These are phyloP conservation scores for Pythium folliculosum DNA, from an alignment of 352 stramenopile genomes.

Conservation along the genomic window DNA sequence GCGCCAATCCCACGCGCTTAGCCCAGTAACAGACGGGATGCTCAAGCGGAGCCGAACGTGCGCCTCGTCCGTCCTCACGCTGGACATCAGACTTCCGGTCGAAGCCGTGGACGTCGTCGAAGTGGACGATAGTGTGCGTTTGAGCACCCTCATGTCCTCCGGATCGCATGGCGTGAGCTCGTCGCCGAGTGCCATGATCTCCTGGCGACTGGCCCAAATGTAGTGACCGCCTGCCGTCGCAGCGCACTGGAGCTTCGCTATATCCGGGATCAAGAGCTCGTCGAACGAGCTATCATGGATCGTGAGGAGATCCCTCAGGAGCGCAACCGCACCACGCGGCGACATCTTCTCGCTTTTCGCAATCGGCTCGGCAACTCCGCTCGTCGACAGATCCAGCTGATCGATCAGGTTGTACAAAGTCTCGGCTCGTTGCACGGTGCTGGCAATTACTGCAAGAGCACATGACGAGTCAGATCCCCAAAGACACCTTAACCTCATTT, in stretches of 20 bases:
- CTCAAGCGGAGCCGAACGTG: not conserved
- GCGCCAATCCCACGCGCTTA: constrained; percentile 18
- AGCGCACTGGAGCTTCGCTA: constrained; percentile 22
- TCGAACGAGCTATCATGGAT: constrained; percentile 14
- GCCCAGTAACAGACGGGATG: not conserved
- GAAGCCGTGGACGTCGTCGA: not conserved
- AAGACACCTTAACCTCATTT: too few relatives aligned
- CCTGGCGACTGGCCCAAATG: constrained; percentile 18
- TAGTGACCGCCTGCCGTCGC: constrained; percentile 17
- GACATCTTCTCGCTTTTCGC: not conserved
- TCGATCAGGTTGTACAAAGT: constrained; percentile 16
- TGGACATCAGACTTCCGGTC: not conserved
- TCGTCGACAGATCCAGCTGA: constrained; percentile 1
- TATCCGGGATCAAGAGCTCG: constrained; percentile 12
- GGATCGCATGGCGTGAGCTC: constrained; percentile 11
- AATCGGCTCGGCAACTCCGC: not conserved
- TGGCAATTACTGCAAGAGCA: not conserved
- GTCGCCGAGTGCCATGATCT: constrained; percentile 21
- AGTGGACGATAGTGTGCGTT: constrained; percentile 2
- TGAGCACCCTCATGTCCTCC: not conserved
- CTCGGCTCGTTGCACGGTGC: not conserved
- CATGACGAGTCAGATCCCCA: too few relatives aligned
- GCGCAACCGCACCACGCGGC: not conserved
- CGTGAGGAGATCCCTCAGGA: constrained; percentile 19
- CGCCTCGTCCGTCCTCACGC: not conserved